phyloP scores from a whole-genome alignment of 2,329 filamentous ascomycete species.

The Clonostachys sp. region DNA sequence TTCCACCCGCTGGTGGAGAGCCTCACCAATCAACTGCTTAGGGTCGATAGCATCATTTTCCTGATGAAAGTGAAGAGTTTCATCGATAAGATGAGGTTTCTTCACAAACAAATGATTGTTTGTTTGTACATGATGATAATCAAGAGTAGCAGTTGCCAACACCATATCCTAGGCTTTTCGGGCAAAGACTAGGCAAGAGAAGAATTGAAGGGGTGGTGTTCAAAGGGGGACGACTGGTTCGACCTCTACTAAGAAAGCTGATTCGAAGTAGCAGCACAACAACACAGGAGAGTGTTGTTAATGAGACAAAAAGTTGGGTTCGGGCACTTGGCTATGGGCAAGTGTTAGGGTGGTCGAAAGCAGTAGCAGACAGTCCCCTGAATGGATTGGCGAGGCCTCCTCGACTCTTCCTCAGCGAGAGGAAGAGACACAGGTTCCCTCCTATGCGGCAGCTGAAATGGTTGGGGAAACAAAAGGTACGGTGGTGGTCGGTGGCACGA shows the following conservation, averaged over 20 bases:
- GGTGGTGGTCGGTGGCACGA: conserved; percentile 32
- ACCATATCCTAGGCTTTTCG: conserved; percentile 51
- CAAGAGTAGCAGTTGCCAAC: conserved; percentile 58
- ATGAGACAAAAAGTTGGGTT: conserved; percentile 6
- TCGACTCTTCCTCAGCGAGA: conserved; percentile 99
- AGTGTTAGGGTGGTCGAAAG: conserved; percentile 92
- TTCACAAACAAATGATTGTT: conserved; percentile 42
- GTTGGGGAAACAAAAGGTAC: conserved; percentile 52
- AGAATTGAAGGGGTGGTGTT: conserved; percentile 7
- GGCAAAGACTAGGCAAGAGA: conserved; percentile 5
- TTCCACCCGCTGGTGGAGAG: conserved; percentile 80
- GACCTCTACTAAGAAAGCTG: neutral
- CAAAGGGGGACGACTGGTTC: conserved; percentile 1
- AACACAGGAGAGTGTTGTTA: conserved; percentile 1
- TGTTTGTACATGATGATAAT: conserved; percentile 45
- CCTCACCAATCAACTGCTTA: conserved; percentile 81
- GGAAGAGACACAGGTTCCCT: conserved; percentile 97
- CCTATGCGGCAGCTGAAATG: conserved; percentile 99
- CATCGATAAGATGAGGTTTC: conserved; percentile 30
- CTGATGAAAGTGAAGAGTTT: conserved; percentile 23
- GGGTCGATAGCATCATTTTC: conserved; percentile 42
- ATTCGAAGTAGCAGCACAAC: conserved; percentile 3
- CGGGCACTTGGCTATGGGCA: neutral
- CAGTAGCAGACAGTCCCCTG: conserved; percentile 88
- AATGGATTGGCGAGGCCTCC: conserved; percentile 91